Evolutionary conservation across 306 rosid genomes (phyloP).

Genomic region (Sindora glabra): DNA sequence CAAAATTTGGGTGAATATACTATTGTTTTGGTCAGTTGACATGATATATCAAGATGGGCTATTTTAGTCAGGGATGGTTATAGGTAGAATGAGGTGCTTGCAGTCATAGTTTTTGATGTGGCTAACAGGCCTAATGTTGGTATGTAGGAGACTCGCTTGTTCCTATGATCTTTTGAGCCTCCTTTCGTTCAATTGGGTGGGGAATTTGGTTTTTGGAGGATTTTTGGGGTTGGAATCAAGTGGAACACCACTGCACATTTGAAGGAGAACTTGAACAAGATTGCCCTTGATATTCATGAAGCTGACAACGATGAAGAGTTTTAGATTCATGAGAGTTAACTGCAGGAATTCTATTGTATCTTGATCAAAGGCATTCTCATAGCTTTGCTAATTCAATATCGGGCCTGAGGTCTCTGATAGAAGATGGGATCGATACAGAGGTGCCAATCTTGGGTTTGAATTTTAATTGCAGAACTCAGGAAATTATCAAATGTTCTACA

Average conservation of each 20-base stretch:
- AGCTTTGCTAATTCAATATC: slow-evolving; percentile 46
- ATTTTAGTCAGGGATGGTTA: no score
- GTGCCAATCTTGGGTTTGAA: no score
- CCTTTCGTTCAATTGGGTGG: no score
- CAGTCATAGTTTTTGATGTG: no score
- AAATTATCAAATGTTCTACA: background rate
- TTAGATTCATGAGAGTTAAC: slow-evolving; percentile 23
- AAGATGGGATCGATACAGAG: slow-evolving; percentile 41
- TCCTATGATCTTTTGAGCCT: no score
- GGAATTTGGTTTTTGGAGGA: background rate
- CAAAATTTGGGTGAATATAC: no score
- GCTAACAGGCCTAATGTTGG: no score
- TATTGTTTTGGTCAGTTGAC: no score
- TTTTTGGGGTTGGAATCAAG: slow-evolving; percentile 40
- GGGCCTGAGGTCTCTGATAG: slow-evolving; percentile 24
- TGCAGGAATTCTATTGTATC: slow-evolving; percentile 23
- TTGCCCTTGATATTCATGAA: slow-evolving; percentile 76
- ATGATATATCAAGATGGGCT: no score
- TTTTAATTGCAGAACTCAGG: no score
- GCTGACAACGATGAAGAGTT: slow-evolving; percentile 52
- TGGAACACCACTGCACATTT: slow-evolving; percentile 78
- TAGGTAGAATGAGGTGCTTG: no score
- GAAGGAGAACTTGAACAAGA: slow-evolving; percentile 80
- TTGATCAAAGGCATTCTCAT: slow-evolving; percentile 45
- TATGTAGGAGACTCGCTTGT: no score